Conservation (phyloP, 2,329 filamentous ascomycete species). For the Ceratocystis smalleyi region DNA sequence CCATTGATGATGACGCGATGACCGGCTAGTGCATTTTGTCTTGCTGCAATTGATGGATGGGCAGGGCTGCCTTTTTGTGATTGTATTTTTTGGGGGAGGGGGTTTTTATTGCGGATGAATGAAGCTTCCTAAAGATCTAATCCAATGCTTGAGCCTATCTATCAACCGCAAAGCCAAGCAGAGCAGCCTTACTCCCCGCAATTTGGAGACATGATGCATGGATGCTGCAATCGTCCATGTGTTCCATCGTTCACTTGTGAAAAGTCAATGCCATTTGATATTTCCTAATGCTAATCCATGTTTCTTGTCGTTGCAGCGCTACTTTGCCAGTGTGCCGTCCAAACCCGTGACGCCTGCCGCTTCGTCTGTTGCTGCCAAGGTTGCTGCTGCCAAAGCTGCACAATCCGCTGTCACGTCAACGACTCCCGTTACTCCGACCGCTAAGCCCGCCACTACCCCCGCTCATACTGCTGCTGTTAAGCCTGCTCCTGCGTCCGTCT, state of each 20-base stretch:
- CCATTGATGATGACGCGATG: not conserved
- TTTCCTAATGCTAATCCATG: conserved; percentile 2
- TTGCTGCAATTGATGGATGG: not conserved
- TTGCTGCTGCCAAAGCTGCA: conserved; percentile 22
- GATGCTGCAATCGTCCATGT: not conserved
- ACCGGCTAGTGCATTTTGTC: not conserved
- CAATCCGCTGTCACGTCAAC: conserved; percentile 21
- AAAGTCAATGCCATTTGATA: not conserved
- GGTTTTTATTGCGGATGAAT: not conserved
- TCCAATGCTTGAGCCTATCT: not conserved
- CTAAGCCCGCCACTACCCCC: conserved; percentile 18
- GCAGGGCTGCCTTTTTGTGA: not conserved
- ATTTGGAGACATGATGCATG: not conserved
- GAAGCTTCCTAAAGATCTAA: not conserved
- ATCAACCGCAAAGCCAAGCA: not conserved
- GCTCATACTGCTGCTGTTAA: not conserved
- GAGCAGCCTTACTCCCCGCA: not conserved
- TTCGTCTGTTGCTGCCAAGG: conserved; percentile 28
- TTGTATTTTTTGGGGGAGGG: not conserved
- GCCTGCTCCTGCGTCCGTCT: conserved; percentile 10
- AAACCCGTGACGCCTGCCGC: conserved; percentile 29
- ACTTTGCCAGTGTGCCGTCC: conserved; percentile 35
- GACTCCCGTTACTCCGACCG: conserved; percentile 15
- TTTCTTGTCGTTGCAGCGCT: conserved; percentile 31
- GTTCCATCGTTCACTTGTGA: not conserved